These are phyloP conservation scores for Pezicula radicicola DNA, from an alignment of 2,329 filamentous ascomycete genomes.

Conservation along the genomic window DNA sequence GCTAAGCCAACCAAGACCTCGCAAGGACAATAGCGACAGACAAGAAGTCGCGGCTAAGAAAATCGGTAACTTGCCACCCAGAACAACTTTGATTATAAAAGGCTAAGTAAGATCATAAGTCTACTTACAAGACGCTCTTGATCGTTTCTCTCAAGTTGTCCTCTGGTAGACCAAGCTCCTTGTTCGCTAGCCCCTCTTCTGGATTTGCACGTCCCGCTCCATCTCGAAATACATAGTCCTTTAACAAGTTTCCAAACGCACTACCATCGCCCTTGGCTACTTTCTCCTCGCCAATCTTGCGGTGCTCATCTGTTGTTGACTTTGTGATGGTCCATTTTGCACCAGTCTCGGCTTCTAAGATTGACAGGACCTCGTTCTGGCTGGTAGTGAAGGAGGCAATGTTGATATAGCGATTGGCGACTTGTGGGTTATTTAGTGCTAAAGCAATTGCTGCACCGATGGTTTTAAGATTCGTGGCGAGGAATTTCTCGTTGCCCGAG, in stretches of 20 bases:
- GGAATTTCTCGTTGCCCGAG: constrained; percentile 22
- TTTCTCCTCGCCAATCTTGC: constrained; percentile 11
- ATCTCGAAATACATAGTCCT: constrained; percentile 9
- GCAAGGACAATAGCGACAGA: too few relatives aligned
- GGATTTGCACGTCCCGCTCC: constrained; percentile 5
- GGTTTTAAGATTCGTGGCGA: constrained; percentile 18
- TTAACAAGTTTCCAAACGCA: constrained; percentile 10
- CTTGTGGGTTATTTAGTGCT: constrained; percentile 31
- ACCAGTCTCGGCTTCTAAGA: constrained; percentile 22
- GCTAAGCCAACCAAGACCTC: too few relatives aligned
- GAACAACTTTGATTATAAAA: too few relatives aligned
- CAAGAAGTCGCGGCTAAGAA: too few relatives aligned
- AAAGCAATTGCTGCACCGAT: constrained; percentile 30
- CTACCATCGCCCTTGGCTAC: constrained; percentile 13
- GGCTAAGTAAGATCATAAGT: too few relatives aligned
- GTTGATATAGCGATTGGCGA: constrained; percentile 28
- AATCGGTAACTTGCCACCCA: too few relatives aligned
- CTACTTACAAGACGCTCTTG: constrained; percentile 1
- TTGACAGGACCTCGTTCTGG: constrained; percentile 27
- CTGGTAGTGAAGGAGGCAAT: constrained; percentile 26
- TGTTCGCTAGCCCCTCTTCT: constrained; percentile 7
- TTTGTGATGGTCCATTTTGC: constrained; percentile 22
- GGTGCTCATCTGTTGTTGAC: constrained; percentile 6
- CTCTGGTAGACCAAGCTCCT: constrained; percentile 10
- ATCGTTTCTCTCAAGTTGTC: constrained; percentile 11